Base-by-base conservation (phyloP, 2,329 filamentous ascomycete genomes). In the Calonectria naviculata region DNA sequence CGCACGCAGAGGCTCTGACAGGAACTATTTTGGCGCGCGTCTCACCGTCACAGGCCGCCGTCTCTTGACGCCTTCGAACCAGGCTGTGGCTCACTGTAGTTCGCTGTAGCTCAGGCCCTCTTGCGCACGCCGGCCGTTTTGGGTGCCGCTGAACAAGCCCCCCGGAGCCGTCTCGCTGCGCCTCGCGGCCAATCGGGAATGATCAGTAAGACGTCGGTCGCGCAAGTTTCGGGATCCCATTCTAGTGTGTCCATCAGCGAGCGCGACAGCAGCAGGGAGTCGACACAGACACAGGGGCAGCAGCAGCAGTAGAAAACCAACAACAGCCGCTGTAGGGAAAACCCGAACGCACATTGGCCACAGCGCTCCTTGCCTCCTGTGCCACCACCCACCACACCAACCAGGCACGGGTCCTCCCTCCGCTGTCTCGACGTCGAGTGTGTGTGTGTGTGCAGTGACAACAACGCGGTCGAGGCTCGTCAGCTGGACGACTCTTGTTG, bases 151-250 rank as follows among this genome's bases (percentile, higher is more conserved):
- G 36, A 38, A 41, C 65, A 52, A 71, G 28, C 65, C 65, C 69
- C 44, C 54, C 42, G 31, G 41, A 12, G 49, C 60, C 42, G 34
- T 31, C 36, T 58, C 46, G 28, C 56, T 54, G 52, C 42, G 38
- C 41, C n/a, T 56, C 66, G 21, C 49, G 52, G 70, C 73, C 71
- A 68, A 71, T 72, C 56, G 72, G 76, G 75, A 78, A 78, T 77
- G 76, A 76, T 75, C 73, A 78, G 72, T 68, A 67, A 74, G 65
- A 66, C 67, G 61, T 65, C 67, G 71, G 74, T 78, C 74, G 67
- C 73, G 68, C 71, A 76, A 75, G 65, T 71, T 71, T 73, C 36
- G 49, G 67, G 62, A 70, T 71, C 67, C 71, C 74, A 78, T 78
- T 78, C 76, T 76, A 78, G 67, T 41, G 47, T 36, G 26, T 58